Evolutionary conservation across 1,284 basidiomycete genomes (phyloP).

Genomic region (Cryptococcus sp.): DNA sequence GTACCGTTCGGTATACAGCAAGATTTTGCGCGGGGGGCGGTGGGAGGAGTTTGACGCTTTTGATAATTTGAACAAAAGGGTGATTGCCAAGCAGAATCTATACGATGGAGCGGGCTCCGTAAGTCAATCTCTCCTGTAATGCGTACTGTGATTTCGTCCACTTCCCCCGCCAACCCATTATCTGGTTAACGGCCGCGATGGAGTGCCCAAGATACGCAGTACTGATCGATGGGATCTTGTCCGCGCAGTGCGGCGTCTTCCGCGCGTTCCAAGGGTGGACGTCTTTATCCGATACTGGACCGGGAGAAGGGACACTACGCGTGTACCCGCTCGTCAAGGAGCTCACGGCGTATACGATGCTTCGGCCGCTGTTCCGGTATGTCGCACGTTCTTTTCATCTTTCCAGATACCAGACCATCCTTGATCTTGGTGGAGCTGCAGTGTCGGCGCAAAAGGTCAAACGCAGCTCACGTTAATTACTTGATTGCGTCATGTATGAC

Average conservation of each 20-base stretch:
- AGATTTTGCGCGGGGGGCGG: conserved; percentile 60
- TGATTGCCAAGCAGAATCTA: conserved; percentile 42
- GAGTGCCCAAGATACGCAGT: no score
- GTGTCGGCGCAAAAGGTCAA: no score
- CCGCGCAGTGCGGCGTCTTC: conserved; percentile 68
- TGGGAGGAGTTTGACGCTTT: conserved; percentile 58
- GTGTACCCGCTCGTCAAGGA: conserved; percentile 75
- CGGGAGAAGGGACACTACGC: conserved; percentile 70
- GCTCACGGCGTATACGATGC: conserved; percentile 71
- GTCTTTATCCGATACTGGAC: conserved; percentile 61
- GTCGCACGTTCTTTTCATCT: neutral
- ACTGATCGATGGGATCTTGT: no score
- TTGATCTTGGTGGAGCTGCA: neutral
- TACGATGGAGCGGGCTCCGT: conserved; percentile 48
- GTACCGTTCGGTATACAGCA: conserved; percentile 62
- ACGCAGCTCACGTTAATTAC: conserved; percentile 1
- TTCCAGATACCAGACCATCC: neutral
- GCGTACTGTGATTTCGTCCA: neutral
- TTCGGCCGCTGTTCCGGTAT: conserved; percentile 71
- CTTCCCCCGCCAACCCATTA: no score
- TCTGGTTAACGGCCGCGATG: no score
- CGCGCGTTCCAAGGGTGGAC: conserved; percentile 75
- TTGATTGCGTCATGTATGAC: neutral
- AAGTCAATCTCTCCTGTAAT: conserved; percentile 2
- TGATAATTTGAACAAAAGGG: conserved; percentile 38